A percentile compares a stretch with the other conserved stretches of the same genome.
phyloP scores from a whole-genome alignment of 331 rosid genomes.

The Spiraea crenata region DNA sequence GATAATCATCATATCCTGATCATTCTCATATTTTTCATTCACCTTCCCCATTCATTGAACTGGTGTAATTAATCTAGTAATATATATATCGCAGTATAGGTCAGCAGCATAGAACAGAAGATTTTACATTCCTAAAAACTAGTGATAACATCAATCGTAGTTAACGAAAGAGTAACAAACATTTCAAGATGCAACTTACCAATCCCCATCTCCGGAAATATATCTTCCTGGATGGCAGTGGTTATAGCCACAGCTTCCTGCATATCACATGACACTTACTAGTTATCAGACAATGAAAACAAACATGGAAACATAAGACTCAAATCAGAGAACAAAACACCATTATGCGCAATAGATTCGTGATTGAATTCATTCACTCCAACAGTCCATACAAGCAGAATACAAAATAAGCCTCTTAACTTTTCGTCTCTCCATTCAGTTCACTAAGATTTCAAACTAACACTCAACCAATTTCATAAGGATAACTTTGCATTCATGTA shows the following conservation, averaged over 20 bases:
- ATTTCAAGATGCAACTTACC: constrained; percentile 43
- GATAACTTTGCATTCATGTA: too few species aligned
- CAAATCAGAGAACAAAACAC: not conserved
- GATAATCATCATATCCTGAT: constrained; percentile 64
- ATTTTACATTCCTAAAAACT: too few species aligned
- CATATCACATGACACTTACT: constrained; percentile 5
- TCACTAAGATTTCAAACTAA: not conserved
- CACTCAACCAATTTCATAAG: not conserved
- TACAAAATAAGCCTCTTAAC: too few species aligned
- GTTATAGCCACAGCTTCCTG: constrained; percentile 95
- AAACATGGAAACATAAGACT: constrained; percentile 8
- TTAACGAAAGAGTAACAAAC: not conserved
- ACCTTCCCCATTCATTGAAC: constrained; percentile 59
- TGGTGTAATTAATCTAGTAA: too few species aligned
- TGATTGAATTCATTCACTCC: too few species aligned
- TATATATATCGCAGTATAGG: too few species aligned
- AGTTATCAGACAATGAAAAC: constrained; percentile 14
- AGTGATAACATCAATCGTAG: too few species aligned
- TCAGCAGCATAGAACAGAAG: too few species aligned
- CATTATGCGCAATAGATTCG: too few species aligned
- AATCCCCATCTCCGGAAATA: constrained; percentile 73
- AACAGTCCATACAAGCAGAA: too few species aligned
- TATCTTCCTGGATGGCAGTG: constrained; percentile 84
- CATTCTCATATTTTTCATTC: constrained; percentile 57
- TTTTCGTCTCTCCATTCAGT: too few species aligned